These are phyloP conservation scores for Vanrija sp. DNA, from an alignment of 1,284 basidiomycete species.

Conservation along the genomic window DNA sequence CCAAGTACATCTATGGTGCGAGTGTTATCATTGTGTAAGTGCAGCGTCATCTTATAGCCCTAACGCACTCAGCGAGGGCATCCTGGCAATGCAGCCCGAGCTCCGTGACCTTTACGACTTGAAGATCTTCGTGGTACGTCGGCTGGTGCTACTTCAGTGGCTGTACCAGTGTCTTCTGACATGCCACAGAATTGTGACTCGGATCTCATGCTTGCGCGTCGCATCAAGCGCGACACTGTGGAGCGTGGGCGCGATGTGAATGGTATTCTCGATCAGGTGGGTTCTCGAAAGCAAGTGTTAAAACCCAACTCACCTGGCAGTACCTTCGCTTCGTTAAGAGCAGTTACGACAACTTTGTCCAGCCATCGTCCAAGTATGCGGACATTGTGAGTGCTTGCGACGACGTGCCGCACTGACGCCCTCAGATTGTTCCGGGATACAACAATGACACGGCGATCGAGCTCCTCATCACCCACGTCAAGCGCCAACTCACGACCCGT, in stretches of 20 bases:
- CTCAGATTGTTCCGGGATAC: constrained; percentile 81
- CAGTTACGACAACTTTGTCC: constrained; percentile 91
- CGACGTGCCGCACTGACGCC: neutral
- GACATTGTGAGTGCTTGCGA: constrained; percentile 65
- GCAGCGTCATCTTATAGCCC: constrained; percentile 1
- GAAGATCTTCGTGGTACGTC: constrained; percentile 58
- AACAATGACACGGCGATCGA: constrained; percentile 82
- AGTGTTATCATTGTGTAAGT: constrained; percentile 79
- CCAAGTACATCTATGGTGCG: constrained; percentile 90
- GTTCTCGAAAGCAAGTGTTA: neutral
- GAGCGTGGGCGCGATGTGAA: constrained; percentile 82
- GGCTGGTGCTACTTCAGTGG: constrained; percentile 60
- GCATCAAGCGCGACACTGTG: constrained; percentile 79
- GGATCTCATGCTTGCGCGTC: constrained; percentile 92
- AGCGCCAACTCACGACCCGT: constrained; percentile 74
- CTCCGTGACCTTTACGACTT: constrained; percentile 83
- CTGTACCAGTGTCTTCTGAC: too few relatives aligned
- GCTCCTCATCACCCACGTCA: constrained; percentile 85
- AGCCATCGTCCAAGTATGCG: constrained; percentile 76
- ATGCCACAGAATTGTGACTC: constrained; percentile 65
- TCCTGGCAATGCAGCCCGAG: constrained; percentile 75
- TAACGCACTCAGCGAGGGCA: constrained; percentile 62
- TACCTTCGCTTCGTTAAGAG: constrained; percentile 87
- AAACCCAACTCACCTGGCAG: constrained; percentile 8
- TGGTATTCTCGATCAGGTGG: constrained; percentile 77